Conservation (phyloP, 2,329 filamentous ascomycete species). For the Aphanocladium album region DNA sequence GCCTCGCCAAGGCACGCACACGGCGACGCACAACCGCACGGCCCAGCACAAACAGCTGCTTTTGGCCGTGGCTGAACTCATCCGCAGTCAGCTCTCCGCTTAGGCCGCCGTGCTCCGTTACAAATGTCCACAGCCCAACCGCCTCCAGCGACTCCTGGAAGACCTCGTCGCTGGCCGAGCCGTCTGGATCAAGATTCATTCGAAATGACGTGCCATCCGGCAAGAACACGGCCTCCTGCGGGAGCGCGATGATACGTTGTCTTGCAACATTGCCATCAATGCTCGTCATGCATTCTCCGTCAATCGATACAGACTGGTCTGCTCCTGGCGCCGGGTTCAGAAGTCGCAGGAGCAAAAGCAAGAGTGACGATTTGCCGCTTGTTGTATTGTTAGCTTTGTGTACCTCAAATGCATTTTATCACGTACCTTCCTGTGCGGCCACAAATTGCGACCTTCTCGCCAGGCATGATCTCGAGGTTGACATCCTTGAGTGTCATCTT, state of each 20-base stretch:
- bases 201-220: background rate
- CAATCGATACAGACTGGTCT: background rate
- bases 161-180: background rate
- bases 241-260: background rate
- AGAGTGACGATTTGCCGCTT: background rate
- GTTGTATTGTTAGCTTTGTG: too few species aligned
- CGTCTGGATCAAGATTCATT: background rate
- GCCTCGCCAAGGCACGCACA: too few species aligned
- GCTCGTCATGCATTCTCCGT: background rate
- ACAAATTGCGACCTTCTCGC: background rate
- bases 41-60: background rate
- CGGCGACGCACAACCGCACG: background rate
- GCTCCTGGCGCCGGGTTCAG: background rate
- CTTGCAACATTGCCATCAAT: background rate
- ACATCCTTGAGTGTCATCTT: too few species aligned
- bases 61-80: background rate
- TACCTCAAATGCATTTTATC: too few species aligned
- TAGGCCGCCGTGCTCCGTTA: background rate
- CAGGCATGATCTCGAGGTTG: background rate
- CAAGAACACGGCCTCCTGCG: background rate
- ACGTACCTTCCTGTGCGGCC: background rate
- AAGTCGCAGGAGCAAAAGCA: background rate
- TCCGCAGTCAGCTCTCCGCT: background rate
- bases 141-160: background rate
- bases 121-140: background rate